Percentiles rank a stretch among this genome's conserved stretches.
Evolutionary conservation across 805 yeast species (phyloP).

Genomic region (Zygotorulaspora sp.): DNA sequence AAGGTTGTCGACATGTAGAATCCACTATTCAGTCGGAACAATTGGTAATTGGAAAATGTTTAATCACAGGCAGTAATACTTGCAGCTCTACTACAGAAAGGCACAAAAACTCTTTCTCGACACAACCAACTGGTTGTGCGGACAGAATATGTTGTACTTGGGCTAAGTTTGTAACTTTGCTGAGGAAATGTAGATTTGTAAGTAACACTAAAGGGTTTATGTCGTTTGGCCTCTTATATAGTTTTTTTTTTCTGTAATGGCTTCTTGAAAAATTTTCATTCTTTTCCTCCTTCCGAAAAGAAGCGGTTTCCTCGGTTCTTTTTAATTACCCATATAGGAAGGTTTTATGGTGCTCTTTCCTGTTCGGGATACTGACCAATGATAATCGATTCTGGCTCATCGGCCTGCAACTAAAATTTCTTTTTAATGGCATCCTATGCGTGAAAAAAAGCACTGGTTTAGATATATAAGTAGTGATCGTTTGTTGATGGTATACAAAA

Average conservation of each 20-base stretch:
- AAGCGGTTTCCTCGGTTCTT: background rate
- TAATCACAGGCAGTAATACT: constrained; percentile 26
- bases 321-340: background rate
- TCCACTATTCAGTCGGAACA: constrained; percentile 42
- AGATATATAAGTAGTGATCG: too few relatives aligned
- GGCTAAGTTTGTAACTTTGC: too few relatives aligned
- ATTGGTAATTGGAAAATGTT: constrained; percentile 33
- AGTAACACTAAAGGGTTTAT: background rate
- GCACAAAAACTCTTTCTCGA: constrained; percentile 12
- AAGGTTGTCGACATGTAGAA: constrained; percentile 41
- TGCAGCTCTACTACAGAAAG: constrained; percentile 1
- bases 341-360: background rate
- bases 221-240: background rate
- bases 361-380: background rate
- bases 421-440: constrained; percentile 1
- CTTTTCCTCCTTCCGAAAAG: background rate
- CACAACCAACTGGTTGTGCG: constrained; percentile 20
- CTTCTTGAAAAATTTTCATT: background rate
- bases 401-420: constrained; percentile 1
- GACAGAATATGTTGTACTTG: too few relatives aligned
- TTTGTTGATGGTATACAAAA: too few relatives aligned
- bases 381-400: constrained; percentile 1
- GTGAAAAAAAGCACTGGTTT: too few relatives aligned
- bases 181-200: background rate
- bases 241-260: background rate